phyloP scores from a whole-genome alignment of 2,329 filamentous ascomycete genomes.

The Neoarthrinium moseri region DNA sequence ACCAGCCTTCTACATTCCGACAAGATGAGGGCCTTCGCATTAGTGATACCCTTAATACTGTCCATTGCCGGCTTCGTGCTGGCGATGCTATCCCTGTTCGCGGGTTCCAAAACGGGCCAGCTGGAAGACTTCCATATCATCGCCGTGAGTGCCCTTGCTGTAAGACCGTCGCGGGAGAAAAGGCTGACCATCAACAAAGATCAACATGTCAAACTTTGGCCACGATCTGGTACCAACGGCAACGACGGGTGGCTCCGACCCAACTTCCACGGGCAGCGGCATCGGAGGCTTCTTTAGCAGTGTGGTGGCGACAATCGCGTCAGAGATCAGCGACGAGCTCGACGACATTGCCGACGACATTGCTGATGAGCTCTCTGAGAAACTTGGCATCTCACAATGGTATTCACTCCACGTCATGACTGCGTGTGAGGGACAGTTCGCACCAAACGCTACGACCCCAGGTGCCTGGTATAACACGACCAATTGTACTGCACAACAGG shows the following conservation, averaged over 20 bases:
- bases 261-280: conserved; percentile 20
- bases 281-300: conserved; percentile 18
- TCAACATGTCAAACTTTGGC: conserved; percentile 41
- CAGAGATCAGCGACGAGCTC: conserved; percentile 34
- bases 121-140: conserved; percentile 38
- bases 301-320: conserved; percentile 24
- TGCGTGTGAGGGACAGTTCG: conserved; percentile 44
- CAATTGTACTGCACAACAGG: conserved; percentile 39
- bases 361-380: conserved; percentile 37
- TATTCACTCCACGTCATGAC: conserved; percentile 51
- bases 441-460: conserved; percentile 38
- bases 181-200: conserved; percentile 36
- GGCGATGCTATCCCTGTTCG: conserved; percentile 34
- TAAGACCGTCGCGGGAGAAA: too few species aligned
- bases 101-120: conserved; percentile 33
- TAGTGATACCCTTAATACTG: conserved; percentile 30
- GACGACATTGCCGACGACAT: conserved; percentile 38
- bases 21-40: conserved; percentile 8
- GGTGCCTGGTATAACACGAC: conserved; percentile 39
- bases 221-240: conserved; percentile 32
- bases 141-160: conserved; percentile 25
- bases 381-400: conserved; percentile 49
- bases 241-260: conserved; percentile 20
- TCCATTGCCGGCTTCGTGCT: conserved; percentile 34
- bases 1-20: too few species aligned